phyloP scores from a whole-genome alignment of 2,329 filamentous ascomycete species.

The Cladophialophora psammophila region DNA sequence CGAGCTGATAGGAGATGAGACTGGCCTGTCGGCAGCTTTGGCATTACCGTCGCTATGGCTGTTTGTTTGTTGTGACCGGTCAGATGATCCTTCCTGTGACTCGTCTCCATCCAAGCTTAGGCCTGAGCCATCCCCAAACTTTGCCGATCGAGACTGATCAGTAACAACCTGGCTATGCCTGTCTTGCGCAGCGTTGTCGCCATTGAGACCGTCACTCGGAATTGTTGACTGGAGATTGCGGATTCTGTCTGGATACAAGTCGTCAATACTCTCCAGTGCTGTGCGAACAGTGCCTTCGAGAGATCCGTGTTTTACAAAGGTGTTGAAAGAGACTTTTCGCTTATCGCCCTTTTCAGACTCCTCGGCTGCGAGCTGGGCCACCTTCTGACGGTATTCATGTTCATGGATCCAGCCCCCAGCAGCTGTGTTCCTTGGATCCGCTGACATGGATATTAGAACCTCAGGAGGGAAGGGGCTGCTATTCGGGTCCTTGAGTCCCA shows the following conservation, averaged over 20 bases:
- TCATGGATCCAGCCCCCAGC: constrained; percentile 93
- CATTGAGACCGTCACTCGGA: background rate
- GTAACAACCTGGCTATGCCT: constrained; percentile 26
- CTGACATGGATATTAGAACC: constrained; percentile 86
- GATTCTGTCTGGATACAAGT: constrained; percentile 77
- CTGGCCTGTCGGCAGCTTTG: background rate
- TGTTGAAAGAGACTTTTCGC: constrained; percentile 65
- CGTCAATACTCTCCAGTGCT: constrained; percentile 81
- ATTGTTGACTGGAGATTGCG: constrained; percentile 25
- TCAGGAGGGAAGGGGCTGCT: constrained; percentile 83
- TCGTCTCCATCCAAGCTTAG: background rate
- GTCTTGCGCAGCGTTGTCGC: background rate
- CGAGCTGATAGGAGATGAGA: constrained; percentile 37
- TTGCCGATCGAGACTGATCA: constrained; percentile 24
- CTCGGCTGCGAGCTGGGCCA: constrained; percentile 68
- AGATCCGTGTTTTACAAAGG: constrained; percentile 65
- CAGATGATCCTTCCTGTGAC: constrained; percentile 14
- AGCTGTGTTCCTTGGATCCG: constrained; percentile 74
- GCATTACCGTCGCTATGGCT: background rate
- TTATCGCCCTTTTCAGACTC: constrained; percentile 64
- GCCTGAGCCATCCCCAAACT: constrained; percentile 5
- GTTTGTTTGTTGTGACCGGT: background rate
- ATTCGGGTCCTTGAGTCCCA: constrained; percentile 68
- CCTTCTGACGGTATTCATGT: constrained; percentile 75
- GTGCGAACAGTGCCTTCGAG: constrained; percentile 73